Conservation (phyloP, 345 rosid genomes). For the Brassica cretica region DNA sequence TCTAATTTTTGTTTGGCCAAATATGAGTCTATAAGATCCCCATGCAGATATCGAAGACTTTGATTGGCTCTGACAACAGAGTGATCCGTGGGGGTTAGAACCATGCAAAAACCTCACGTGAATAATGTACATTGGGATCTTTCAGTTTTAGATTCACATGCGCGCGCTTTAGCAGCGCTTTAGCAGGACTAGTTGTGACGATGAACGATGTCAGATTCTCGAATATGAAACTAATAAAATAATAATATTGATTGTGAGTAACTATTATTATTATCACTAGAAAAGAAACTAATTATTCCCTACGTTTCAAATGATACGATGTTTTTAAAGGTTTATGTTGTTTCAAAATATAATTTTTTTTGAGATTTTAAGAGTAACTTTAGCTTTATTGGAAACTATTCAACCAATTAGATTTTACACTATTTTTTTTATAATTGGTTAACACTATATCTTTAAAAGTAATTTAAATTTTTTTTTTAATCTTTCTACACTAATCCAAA, state of each 20-base stretch:
- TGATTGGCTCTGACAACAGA: slow-evolving; percentile 19
- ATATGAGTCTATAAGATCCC: slow-evolving; percentile 3
- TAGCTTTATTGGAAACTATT: no score
- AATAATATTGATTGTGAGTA: background rate
- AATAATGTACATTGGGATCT: slow-evolving; percentile 46
- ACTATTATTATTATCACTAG: background rate
- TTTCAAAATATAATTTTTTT: no score
- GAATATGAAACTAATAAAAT: background rate
- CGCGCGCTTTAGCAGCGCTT: slow-evolving; percentile 18
- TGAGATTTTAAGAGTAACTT: no score
- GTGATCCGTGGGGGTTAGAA: slow-evolving; percentile 16
- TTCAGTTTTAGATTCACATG: slow-evolving; percentile 31
- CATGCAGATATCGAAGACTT: slow-evolving; percentile 35
- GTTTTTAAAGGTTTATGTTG: no score
- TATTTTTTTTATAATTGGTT: no score
- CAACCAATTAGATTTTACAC: no score
- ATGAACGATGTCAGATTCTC: slow-evolving; percentile 20
- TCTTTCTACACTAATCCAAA: no score
- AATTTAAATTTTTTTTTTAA: no score
- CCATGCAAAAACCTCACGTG: slow-evolving; percentile 44
- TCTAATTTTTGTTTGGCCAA: background rate
- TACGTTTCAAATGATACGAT: no score
- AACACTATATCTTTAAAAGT: no score
- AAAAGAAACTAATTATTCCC: background rate
- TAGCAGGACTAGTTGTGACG: slow-evolving; percentile 9